Percentiles rank a stretch among this genome's conserved stretches.
phyloP scores from a whole-genome alignment of 805 yeast species.

The Lipomyces lipofer region DNA sequence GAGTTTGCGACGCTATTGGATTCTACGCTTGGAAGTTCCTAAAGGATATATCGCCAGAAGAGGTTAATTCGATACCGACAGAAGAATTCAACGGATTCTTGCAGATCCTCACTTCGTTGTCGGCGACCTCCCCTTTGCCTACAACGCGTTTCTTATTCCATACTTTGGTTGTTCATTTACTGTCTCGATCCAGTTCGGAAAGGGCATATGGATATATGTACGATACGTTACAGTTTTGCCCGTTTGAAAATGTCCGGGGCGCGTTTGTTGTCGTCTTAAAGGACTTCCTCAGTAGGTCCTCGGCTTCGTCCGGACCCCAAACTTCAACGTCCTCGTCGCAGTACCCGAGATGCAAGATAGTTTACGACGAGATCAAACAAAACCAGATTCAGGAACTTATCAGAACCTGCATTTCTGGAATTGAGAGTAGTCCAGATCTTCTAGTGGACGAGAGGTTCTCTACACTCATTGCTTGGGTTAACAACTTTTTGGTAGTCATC shows the following conservation, averaged over 20 bases:
- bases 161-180: slow-evolving; percentile 63
- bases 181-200: slow-evolving; percentile 59
- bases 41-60: slow-evolving; percentile 31
- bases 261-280: slow-evolving; percentile 67
- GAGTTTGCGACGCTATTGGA: slow-evolving; percentile 40
- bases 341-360: neutral
- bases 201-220: slow-evolving; percentile 59
- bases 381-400: slow-evolving; percentile 21
- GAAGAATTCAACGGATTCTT: slow-evolving; percentile 43
- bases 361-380: slow-evolving; percentile 14
- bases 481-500: slow-evolving; percentile 22
- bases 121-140: slow-evolving; percentile 43
- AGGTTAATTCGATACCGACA: slow-evolving; percentile 38
- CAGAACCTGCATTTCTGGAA: slow-evolving; percentile 6
- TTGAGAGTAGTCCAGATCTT: slow-evolving; percentile 8
- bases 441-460: slow-evolving; percentile 20
- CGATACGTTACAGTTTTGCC: slow-evolving; percentile 67
- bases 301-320: neutral
- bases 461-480: slow-evolving; percentile 26
- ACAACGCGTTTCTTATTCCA: slow-evolving; percentile 49
- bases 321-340: neutral
- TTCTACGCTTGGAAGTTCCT: slow-evolving; percentile 41
- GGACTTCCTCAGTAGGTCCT: slow-evolving; percentile 45
- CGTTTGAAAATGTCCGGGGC: slow-evolving; percentile 60
- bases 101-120: slow-evolving; percentile 45